phyloP scores from a whole-genome alignment of 129 eudicot genomes.

The Apium graveolens region DNA sequence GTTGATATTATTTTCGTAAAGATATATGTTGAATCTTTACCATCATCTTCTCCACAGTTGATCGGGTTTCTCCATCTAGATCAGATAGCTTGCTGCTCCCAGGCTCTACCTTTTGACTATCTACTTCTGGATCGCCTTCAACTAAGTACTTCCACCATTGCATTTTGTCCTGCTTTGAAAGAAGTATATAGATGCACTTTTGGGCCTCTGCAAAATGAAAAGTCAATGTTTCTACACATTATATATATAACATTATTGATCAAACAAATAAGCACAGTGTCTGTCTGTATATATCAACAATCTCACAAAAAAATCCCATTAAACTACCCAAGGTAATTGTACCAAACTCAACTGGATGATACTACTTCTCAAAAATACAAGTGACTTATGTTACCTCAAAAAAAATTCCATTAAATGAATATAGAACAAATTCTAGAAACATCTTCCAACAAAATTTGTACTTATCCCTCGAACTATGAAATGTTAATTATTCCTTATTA shows the following conservation, averaged over 20 bases:
- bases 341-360: neutral
- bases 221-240: neutral
- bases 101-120: slow-evolving; percentile 89
- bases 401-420: too few relatives aligned
- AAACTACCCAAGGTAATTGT: neutral
- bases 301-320: neutral
- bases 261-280: neutral
- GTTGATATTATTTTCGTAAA: neutral
- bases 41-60: slow-evolving; percentile 97
- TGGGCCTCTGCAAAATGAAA: slow-evolving; percentile 63
- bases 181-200: slow-evolving; percentile 48
- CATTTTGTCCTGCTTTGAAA: slow-evolving; percentile 78
- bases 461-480: too few relatives aligned
- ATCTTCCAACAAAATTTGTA: too few relatives aligned
- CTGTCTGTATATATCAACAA: neutral
- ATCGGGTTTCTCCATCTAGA: slow-evolving; percentile 81
- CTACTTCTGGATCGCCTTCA: slow-evolving; percentile 82
- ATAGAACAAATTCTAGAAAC: too few relatives aligned
- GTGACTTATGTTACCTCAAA: neutral
- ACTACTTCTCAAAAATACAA: neutral
- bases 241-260: neutral
- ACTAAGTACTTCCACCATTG: slow-evolving; percentile 91
- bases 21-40: slow-evolving; percentile 24
- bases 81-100: slow-evolving; percentile 75
- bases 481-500: too few relatives aligned